A percentile compares a stretch with the other conserved stretches of the same genome.
Evolutionary conservation across 2,329 filamentous ascomycete species (phyloP).

Genomic region (Drechslerella coelobrocha): DNA sequence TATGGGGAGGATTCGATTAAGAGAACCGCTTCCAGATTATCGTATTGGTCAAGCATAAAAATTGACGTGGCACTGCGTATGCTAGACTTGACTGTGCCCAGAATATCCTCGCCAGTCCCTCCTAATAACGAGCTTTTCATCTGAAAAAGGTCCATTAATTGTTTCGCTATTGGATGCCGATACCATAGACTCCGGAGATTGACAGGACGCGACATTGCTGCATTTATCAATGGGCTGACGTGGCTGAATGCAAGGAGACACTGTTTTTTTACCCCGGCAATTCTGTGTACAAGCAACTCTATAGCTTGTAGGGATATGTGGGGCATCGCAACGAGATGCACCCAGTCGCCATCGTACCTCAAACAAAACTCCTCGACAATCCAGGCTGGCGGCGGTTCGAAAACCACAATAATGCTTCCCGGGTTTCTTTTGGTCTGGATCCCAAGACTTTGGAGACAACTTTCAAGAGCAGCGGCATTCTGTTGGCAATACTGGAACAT

Average conservation of each 20-base stretch:
- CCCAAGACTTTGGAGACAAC: not conserved
- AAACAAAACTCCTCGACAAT: slow-evolving; percentile 35
- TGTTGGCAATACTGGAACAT: slow-evolving; percentile 17
- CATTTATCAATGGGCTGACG: slow-evolving; percentile 6
- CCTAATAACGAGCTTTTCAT: not conserved
- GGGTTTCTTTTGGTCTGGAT: slow-evolving; percentile 17
- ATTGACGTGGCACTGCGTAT: slow-evolving; percentile 21
- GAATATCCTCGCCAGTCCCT: not conserved
- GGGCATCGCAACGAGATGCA: slow-evolving; percentile 30
- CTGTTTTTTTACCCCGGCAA: not conserved
- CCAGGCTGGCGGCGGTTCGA: slow-evolving; percentile 26
- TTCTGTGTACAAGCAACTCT: slow-evolving; percentile 17
- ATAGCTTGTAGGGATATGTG: slow-evolving; percentile 24
- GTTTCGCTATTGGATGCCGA: slow-evolving; percentile 6
- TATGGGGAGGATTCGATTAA: slow-evolving; percentile 15
- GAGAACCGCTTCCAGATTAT: slow-evolving; percentile 10
- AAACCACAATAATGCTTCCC: slow-evolving; percentile 16
- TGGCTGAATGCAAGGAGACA: slow-evolving; percentile 13
- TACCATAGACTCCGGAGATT: not conserved
- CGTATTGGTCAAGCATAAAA: not conserved
- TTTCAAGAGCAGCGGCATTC: slow-evolving; percentile 9
- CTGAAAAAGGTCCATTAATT: not conserved
- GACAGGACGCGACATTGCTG: not conserved
- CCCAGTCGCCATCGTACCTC: slow-evolving; percentile 31
- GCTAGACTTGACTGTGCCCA: not conserved